Evolutionary conservation across 306 rosid genomes (phyloP).

Genomic region (Hylodesmum podocarpum): DNA sequence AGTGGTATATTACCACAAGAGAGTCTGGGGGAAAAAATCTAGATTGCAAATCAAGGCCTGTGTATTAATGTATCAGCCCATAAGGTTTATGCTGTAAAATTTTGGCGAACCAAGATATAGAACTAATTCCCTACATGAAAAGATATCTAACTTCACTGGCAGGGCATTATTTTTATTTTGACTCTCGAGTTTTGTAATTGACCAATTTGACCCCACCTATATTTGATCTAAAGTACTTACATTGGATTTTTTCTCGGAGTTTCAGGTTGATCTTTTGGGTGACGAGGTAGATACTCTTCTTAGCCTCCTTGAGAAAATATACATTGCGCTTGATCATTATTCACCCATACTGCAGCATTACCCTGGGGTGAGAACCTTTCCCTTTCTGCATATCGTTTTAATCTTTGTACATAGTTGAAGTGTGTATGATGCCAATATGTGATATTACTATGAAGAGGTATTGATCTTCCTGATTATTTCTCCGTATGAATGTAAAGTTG

Average conservation of each 20-base stretch:
- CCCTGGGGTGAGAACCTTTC: slow-evolving; percentile 73
- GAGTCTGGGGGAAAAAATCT: background rate
- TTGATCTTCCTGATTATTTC: background rate
- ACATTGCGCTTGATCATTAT: slow-evolving; percentile 89
- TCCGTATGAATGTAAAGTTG: background rate
- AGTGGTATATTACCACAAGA: background rate
- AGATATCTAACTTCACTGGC: background rate
- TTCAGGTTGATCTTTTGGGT: slow-evolving; percentile 96
- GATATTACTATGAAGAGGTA: background rate
- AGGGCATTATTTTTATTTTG: background rate
- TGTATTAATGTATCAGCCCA: background rate
- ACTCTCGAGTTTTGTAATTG: background rate
- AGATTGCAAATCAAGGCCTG: background rate
- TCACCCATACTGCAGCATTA: slow-evolving; percentile 91
- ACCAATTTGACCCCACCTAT: background rate
- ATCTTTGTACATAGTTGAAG: background rate
- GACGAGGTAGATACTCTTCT: slow-evolving; percentile 72
- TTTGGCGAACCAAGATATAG: background rate
- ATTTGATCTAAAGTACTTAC: slow-evolving; percentile 9
- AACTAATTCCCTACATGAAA: background rate
- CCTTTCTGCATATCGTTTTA: slow-evolving; percentile 1
- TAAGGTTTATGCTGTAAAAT: slow-evolving; percentile 16
- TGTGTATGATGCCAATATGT: background rate
- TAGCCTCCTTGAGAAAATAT: slow-evolving; percentile 62
- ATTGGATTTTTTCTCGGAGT: slow-evolving; percentile 24